Evolutionary conservation across 441 rosid species (phyloP), one percentile per base, ranked within the genome.

Genomic region (Kokia cookei): DNA sequence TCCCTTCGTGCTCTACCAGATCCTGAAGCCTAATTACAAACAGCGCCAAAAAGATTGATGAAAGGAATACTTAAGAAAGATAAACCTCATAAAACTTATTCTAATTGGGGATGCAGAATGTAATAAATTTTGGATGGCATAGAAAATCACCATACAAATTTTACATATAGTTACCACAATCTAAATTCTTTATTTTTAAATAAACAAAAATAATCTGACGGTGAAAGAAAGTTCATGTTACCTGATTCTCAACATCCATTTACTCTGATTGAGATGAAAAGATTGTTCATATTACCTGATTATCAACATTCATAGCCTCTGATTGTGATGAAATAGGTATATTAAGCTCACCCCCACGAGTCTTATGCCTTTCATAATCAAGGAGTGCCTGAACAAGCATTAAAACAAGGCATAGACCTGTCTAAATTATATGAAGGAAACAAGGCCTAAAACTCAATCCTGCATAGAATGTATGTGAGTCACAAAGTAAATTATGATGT

Each of bases 1-100:
- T 88, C 93, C 77, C 93, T 88, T 77, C 88, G 84, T 9, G 89
- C 88, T 76, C 95, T 86, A 70, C 91, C 90, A 15, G 91, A 86
- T 65, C 89, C 89, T 42, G 88, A 76, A 63, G 86, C 88, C 92
- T 88, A 78, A 72, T 82, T 70, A 78, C 42, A 65, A 71, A 13
- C 50, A 77, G 19, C 55, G 80, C 50, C 66, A 78, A 10, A 66
- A 73, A 72, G 65, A 67, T 74, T 72, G 37, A 75, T 61, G 55
- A 61, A 71, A 67, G 17, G 3, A 65, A 66, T 29, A 73, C 54
- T 54, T 15, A 72, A 53, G 63, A 73, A 63, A 60, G 58, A 60
- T 67, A 19, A 22, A 19, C 7, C 48, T 15, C 14, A 60, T n/a
- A 55, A 35, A 61, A 19, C 14, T 11, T 60, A 29, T 43, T 29